Base-by-base conservation (phyloP, 805 yeast species). In the Saccharomycopsis oosterbeekiorum region DNA sequence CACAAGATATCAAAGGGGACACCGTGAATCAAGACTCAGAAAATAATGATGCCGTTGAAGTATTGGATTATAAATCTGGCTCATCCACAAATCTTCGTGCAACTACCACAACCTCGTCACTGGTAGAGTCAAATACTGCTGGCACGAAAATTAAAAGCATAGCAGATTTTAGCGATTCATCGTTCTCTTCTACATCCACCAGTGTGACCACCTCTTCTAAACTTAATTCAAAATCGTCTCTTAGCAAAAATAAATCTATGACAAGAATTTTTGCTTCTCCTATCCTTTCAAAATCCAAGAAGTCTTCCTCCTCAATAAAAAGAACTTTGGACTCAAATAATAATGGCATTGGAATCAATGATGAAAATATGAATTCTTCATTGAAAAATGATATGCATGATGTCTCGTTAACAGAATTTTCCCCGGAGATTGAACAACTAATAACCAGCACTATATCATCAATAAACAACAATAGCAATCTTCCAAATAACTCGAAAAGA, bases 361-460 rank as follows among this genome's bases (percentile, higher is more conserved):
- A 47, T 47, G n/a, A 17, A 4, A 47, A 21, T 14, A 12, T 24
- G n/a, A 47, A 21, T 21, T 47, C 34, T 2, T 47, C 53, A 12
- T 10, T 47, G 34, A 26, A 21, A 11, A 17, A 34, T 26, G 57
- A 50, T 12, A 39, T 12, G 21, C 57, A 53, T 55, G 61, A 61
- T 42, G 59, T 60, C n/a, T 63, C 65, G 12, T 56, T 63, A 41
- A 63, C 65, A 11, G 47, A 60, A 24, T 61, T 63, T 42, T 57
- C 62, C 6, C 65, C 63, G n/a, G 65, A 63, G 10, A 42, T 60
- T 34, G 63, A 60, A 34, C 58, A 57, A 26, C 21, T 43, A 42
- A 36, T 53, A 24, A 11, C 54, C 9, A 53, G 19, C n/a, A 40
- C 51, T 17, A 4, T 14, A 29, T 29, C 59, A 2, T 26, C 58